These are phyloP conservation scores for Borovskyia barvae DNA, from an alignment of 208 protist species.

Conservation along the genomic window DNA sequence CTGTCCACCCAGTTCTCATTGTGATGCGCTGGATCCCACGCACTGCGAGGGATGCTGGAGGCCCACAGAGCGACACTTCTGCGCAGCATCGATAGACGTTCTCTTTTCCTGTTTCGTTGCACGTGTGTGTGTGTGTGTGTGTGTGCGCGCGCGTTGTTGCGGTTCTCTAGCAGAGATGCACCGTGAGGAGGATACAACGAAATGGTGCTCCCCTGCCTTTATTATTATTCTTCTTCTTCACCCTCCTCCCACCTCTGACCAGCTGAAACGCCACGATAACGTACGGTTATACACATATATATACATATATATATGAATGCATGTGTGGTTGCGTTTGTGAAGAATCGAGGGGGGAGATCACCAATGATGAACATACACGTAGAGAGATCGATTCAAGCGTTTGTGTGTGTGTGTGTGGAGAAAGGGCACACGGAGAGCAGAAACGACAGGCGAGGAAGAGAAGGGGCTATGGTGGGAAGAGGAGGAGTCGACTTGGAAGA, in stretches of 20 bases:
- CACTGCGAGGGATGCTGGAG: constrained; percentile 69
- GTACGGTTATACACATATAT: too few relatives aligned
- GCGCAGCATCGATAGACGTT: constrained; percentile 31
- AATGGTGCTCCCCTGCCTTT: too few relatives aligned
- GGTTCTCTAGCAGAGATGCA: too few relatives aligned
- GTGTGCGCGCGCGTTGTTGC: neutral
- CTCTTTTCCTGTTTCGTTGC: neutral
- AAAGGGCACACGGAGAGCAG: too few relatives aligned
- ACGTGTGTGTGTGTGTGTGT: neutral
- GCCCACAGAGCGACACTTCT: constrained; percentile 31
- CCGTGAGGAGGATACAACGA: too few relatives aligned
- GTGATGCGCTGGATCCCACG: constrained; percentile 83
- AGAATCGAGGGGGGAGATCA: too few relatives aligned
- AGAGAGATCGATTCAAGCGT: neutral
- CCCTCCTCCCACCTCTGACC: too few relatives aligned
- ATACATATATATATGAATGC: neutral
- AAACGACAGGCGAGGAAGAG: neutral
- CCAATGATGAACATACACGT: neutral
- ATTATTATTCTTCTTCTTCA: too few relatives aligned
- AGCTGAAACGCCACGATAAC: too few relatives aligned
- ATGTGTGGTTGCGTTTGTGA: too few relatives aligned
- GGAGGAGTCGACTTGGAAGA: too few relatives aligned
- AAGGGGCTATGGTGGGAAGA: too few relatives aligned
- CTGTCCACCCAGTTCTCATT: constrained; percentile 88
- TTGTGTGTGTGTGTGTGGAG: neutral